These are phyloP conservation scores for Thalassiosira pacifica DNA, from an alignment of 352 stramenopile species.

Conservation along the genomic window DNA sequence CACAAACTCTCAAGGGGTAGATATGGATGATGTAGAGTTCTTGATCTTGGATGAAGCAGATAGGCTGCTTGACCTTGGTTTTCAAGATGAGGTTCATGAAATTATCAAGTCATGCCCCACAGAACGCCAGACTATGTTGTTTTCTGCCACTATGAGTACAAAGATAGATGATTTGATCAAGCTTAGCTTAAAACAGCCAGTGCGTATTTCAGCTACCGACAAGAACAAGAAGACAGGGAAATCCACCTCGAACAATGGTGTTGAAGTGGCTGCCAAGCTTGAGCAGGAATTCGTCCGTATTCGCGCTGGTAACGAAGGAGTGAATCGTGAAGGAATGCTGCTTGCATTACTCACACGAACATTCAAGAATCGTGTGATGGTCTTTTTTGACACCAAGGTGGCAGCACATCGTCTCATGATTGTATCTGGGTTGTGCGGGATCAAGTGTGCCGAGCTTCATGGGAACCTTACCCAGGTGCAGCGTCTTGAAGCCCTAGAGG, in stretches of 20 bases:
- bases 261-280: slow-evolving; percentile 94
- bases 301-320: slow-evolving; percentile 86
- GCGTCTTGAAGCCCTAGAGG: slow-evolving; percentile 95
- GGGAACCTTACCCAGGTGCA: slow-evolving; percentile 97
- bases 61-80: slow-evolving; percentile 97
- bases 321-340: slow-evolving; percentile 95
- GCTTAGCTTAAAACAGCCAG: slow-evolving; percentile 96
- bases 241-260: slow-evolving; percentile 38
- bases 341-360: slow-evolving; percentile 95
- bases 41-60: slow-evolving; percentile 95
- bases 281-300: slow-evolving; percentile 99
- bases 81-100: slow-evolving; percentile 97
- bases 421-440: slow-evolving; percentile 93
- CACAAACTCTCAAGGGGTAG: slow-evolving; percentile 95
- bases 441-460: slow-evolving; percentile 98
- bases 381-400: slow-evolving; percentile 99
- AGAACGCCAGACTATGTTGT: slow-evolving; percentile 97
- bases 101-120: slow-evolving; percentile 95
- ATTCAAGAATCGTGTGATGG: slow-evolving; percentile 94
- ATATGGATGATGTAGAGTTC: slow-evolving; percentile 98
- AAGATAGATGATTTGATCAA: slow-evolving; percentile 97
- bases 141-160: slow-evolving; percentile 98
- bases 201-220: slow-evolving; percentile 94
- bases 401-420: slow-evolving; percentile 97
- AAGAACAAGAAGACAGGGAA: slow-evolving; percentile 62